These are phyloP conservation scores for Chrysosporium queenslandicum DNA, from an alignment of 2,329 filamentous ascomycete species.

Conservation along the genomic window DNA sequence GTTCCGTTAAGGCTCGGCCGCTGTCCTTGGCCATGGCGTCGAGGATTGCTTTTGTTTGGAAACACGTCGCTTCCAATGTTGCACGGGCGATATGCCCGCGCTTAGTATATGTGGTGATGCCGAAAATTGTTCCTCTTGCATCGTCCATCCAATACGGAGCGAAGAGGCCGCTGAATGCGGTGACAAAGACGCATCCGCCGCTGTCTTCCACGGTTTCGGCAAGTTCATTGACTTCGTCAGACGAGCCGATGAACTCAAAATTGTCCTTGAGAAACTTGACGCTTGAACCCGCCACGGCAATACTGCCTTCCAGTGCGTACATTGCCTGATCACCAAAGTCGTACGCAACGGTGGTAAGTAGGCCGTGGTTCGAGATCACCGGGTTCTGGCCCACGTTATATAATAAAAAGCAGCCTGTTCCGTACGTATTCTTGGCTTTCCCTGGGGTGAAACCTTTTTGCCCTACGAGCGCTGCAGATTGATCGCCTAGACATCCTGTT, in stretches of 20 bases:
- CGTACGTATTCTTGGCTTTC: conserved; percentile 83
- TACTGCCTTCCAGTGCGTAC: conserved; percentile 75
- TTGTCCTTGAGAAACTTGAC: conserved; percentile 66
- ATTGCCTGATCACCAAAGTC: conserved; percentile 62
- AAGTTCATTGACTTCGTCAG: conserved; percentile 54
- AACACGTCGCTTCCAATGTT: conserved; percentile 83
- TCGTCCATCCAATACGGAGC: conserved; percentile 94
- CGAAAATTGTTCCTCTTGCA: conserved; percentile 75
- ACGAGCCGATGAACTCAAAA: conserved; percentile 51
- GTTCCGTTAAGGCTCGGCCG: conserved; percentile 59
- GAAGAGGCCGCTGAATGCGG: conserved; percentile 81
- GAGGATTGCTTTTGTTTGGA: conserved; percentile 84
- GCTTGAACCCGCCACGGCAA: conserved; percentile 73
- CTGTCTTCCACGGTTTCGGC: conserved; percentile 60
- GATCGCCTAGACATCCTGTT: conserved; percentile 73
- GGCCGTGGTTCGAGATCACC: conserved; percentile 71
- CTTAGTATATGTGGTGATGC: conserved; percentile 75
- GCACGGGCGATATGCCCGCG: conserved; percentile 80
- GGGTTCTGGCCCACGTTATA: conserved; percentile 81
- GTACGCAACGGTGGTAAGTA: conserved; percentile 77
- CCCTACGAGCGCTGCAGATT: conserved; percentile 78
- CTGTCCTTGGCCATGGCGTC: conserved; percentile 86
- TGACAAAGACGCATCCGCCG: conserved; percentile 77
- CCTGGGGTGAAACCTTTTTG: conserved; percentile 76
- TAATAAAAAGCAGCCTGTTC: conserved; percentile 78